phyloP scores from a whole-genome alignment of 2,329 filamentous ascomycete species.

The Hypoxylon sp. region DNA sequence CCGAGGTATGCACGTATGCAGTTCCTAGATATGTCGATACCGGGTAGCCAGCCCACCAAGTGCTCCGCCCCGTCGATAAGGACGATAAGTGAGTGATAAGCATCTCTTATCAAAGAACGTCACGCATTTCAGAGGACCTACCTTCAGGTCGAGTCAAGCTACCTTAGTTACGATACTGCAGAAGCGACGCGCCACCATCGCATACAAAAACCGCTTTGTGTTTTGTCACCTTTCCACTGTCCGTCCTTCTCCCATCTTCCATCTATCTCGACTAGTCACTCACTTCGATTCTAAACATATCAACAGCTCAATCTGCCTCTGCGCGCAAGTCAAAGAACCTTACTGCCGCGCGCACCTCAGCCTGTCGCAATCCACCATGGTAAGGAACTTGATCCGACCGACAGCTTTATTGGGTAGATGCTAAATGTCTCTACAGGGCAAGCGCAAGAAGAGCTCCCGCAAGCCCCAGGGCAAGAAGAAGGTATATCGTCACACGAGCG shows the following conservation, averaged over 20 bases:
- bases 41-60: not conserved
- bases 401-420: not conserved
- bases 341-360: not conserved
- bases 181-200: too few species aligned
- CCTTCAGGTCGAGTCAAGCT: too few species aligned
- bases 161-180: too few species aligned
- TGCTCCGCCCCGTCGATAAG: not conserved
- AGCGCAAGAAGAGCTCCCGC: slow-evolving; percentile 90
- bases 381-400: slow-evolving; percentile 14
- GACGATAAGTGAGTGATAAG: slow-evolving; percentile 28
- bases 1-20: not conserved
- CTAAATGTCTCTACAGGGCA: slow-evolving; percentile 63
- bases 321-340: not conserved
- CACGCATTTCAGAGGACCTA: not conserved
- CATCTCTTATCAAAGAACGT: slow-evolving; percentile 16
- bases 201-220: too few species aligned
- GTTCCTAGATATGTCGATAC: slow-evolving; percentile 8
- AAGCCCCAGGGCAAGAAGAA: slow-evolving; percentile 85
- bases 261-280: not conserved
- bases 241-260: not conserved
- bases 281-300: not conserved
- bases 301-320: not conserved
- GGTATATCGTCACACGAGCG: slow-evolving; percentile 56
- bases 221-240: too few species aligned
- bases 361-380: slow-evolving; percentile 33